These are phyloP conservation scores for Francoa sonchifolia DNA, from an alignment of 441 rosid genomes.

Conservation along the genomic window DNA sequence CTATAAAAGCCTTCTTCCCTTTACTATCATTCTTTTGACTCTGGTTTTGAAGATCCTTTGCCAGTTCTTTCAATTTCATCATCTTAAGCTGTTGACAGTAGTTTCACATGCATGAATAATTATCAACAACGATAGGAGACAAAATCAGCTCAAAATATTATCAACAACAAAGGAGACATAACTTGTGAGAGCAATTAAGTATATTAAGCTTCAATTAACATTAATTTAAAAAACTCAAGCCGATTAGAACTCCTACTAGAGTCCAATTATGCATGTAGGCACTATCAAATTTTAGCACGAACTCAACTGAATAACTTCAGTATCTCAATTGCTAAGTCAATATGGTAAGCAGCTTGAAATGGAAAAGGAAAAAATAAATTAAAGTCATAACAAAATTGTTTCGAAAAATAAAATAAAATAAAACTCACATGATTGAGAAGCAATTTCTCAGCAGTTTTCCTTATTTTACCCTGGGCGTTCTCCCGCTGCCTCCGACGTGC, in stretches of 20 bases:
- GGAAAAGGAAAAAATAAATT: neutral
- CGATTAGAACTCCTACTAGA: no score
- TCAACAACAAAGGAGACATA: neutral
- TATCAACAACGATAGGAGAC: neutral
- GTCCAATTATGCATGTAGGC: no score
- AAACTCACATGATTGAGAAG: constrained; percentile 63
- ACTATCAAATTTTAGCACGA: no score
- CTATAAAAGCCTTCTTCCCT: constrained; percentile 37
- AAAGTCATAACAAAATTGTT: neutral
- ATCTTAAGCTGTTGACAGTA: constrained; percentile 44
- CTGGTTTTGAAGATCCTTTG: constrained; percentile 55
- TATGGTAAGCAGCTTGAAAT: no score
- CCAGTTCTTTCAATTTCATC: constrained; percentile 70
- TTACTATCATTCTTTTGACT: constrained; percentile 26
- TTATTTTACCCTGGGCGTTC: constrained; percentile 83
- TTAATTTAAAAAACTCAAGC: no score
- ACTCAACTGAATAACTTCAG: no score
- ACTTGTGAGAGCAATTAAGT: no score
- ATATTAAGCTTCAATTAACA: no score
- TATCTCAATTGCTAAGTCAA: no score
- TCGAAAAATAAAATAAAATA: neutral
- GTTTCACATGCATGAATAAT: constrained; percentile 4
- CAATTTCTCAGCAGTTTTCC: constrained; percentile 89
- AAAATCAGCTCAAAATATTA: neutral
- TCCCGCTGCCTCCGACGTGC: constrained; percentile 87